Percentiles rank a stretch among this genome's conserved stretches.
Evolutionary conservation across 345 rosid species (phyloP).

Genomic region (Fremontodendron californicum): DNA sequence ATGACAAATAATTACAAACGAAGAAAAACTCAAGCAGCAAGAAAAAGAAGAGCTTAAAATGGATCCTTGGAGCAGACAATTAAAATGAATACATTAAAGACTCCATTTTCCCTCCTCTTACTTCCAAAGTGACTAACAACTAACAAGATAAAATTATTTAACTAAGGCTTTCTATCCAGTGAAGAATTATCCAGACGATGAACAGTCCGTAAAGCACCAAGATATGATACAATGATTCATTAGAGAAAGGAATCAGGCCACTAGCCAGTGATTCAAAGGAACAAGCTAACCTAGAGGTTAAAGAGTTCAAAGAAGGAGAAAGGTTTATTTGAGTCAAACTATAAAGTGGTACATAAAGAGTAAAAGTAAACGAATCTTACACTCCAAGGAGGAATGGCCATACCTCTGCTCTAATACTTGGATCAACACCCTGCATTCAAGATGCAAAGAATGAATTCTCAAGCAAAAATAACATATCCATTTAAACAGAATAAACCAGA

Average conservation of each 20-base stretch:
- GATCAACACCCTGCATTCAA: constrained; percentile 71
- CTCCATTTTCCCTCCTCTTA: neutral
- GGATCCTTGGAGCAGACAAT: neutral
- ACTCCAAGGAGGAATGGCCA: constrained; percentile 96
- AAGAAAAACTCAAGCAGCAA: neutral
- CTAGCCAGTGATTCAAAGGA: neutral
- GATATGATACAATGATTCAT: neutral
- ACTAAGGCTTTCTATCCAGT: neutral
- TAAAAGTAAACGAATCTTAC: constrained; percentile 41
- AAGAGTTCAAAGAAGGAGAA: neutral
- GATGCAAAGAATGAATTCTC: constrained; percentile 8
- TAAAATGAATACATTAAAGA: neutral
- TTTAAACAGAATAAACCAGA: neutral
- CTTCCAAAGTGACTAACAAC: neutral
- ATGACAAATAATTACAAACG: neutral
- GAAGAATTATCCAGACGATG: neutral
- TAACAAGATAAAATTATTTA: neutral
- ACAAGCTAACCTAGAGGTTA: constrained; percentile 1
- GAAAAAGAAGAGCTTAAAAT: neutral
- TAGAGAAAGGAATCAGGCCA: neutral
- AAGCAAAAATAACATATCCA: constrained; percentile 8
- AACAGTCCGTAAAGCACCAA: neutral
- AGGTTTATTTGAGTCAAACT: neutral
- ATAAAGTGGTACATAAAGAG: neutral
- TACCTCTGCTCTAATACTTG: constrained; percentile 83